Evolutionary conservation across 1,139 yeast species (phyloP).

Genomic region (Meyerozyma smithsonii): DNA sequence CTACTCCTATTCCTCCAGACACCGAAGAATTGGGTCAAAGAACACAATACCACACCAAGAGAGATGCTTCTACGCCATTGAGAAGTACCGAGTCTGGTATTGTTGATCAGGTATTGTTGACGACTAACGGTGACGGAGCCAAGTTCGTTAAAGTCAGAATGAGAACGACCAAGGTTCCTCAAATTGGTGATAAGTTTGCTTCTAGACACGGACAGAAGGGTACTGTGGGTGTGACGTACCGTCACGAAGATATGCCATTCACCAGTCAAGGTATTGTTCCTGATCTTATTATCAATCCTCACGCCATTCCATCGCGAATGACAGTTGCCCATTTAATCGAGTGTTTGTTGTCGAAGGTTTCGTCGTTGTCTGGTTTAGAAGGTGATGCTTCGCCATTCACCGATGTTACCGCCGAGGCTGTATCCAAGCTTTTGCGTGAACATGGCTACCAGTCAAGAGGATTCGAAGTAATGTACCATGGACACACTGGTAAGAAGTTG

Average conservation of each 20-base stretch:
- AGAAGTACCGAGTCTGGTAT: slow-evolving; percentile 97
- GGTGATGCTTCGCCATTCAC: slow-evolving; percentile 99
- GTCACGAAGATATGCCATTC: slow-evolving; percentile 99
- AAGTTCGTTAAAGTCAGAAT: slow-evolving; percentile 96
- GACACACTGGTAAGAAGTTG: slow-evolving; percentile 95
- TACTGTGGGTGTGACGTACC: slow-evolving; percentile 97
- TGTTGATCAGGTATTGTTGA: slow-evolving; percentile 93
- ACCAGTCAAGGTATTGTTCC: slow-evolving; percentile 96
- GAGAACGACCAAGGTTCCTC: slow-evolving; percentile 98
- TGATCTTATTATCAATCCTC: slow-evolving; percentile 95
- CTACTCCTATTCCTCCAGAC: slow-evolving; percentile 97
- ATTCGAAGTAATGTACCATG: slow-evolving; percentile 96
- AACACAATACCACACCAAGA: slow-evolving; percentile 94
- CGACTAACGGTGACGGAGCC: slow-evolving; percentile 97
- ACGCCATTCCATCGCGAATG: slow-evolving; percentile 99
- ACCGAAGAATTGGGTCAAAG: slow-evolving; percentile 98
- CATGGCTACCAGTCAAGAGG: slow-evolving; percentile 98
- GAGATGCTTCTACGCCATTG: slow-evolving; percentile 97
- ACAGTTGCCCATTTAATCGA: slow-evolving; percentile 99
- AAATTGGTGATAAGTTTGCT: slow-evolving; percentile 98
- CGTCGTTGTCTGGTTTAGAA: slow-evolving; percentile 90
- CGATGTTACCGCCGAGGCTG: slow-evolving; percentile 95
- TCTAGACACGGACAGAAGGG: slow-evolving; percentile 99
- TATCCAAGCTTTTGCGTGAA: slow-evolving; percentile 83
- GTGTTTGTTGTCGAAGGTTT: slow-evolving; percentile 92